A percentile compares a stretch with the other conserved stretches of the same genome.
phyloP scores from a whole-genome alignment of 495 filamentous ascomycete species.

The Clohesyomyces aquaticus region DNA sequence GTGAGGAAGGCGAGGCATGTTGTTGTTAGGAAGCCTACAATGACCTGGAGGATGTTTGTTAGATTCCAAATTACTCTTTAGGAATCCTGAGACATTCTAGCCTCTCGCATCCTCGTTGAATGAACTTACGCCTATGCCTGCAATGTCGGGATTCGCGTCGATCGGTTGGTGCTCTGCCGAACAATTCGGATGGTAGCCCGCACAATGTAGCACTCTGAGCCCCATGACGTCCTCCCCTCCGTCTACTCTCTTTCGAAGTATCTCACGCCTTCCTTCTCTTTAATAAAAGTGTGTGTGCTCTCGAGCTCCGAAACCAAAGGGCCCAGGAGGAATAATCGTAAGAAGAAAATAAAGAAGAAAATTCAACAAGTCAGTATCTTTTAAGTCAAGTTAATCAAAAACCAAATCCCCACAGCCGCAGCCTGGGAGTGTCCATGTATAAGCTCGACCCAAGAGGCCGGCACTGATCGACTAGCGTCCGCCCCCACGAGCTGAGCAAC shows the following conservation, averaged over 20 bases:
- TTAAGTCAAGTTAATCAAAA: neutral
- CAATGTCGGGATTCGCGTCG: constrained; percentile 26
- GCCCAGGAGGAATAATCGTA: no score
- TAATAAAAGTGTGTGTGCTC: no score
- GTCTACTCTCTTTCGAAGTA: no score
- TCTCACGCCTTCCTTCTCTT: no score
- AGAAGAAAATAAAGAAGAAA: no score
- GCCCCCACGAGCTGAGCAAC: neutral
- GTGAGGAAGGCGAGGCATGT: constrained; percentile 35
- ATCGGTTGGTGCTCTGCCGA: neutral
- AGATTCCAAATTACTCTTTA: neutral
- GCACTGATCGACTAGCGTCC: neutral
- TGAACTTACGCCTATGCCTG: constrained; percentile 28
- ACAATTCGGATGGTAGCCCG: constrained; percentile 11
- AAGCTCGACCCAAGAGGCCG: neutral
- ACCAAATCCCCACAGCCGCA: neutral
- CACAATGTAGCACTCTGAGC: constrained; percentile 7
- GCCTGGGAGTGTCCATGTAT: no score
- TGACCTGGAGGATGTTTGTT: constrained; percentile 21
- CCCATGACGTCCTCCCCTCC: neutral
- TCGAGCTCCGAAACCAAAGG: no score
- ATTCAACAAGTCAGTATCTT: no score
- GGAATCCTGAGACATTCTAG: no score
- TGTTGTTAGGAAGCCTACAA: constrained; percentile 36
- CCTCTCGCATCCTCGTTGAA: no score